Evolutionary conservation across 192 early-diverging fungal genomes (phyloP).

Genomic region (Rhizophagus prolifer): DNA sequence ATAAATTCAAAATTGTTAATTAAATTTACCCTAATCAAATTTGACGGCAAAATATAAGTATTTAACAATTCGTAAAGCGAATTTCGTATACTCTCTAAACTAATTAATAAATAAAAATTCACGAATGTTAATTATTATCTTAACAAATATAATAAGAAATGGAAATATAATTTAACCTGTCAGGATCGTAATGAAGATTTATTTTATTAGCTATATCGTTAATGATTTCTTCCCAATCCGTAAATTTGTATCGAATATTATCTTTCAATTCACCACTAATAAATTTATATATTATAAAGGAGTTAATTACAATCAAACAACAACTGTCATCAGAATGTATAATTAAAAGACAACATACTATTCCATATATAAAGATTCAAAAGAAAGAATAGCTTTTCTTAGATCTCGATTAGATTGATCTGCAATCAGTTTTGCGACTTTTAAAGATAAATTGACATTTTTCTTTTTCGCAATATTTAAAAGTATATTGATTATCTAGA

Average conservation of each 20-base stretch:
- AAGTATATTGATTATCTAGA: neutral
- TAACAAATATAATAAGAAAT: neutral
- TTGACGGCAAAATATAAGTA: neutral
- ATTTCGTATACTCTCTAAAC: neutral
- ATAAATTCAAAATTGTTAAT: neutral
- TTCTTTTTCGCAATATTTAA: neutral
- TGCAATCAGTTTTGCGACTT: neutral
- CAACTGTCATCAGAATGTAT: neutral
- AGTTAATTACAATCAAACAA: neutral
- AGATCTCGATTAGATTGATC: neutral
- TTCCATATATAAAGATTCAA: neutral
- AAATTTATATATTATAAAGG: neutral
- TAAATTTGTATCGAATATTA: neutral
- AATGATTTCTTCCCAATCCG: neutral
- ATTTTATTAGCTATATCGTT: neutral
- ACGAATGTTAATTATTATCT: neutral
- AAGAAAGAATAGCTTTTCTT: neutral
- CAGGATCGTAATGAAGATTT: neutral
- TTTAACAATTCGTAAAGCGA: neutral
- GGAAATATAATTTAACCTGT: neutral
- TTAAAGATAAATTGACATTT: neutral
- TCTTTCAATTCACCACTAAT: neutral
- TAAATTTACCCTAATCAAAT: neutral
- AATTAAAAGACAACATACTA: neutral
- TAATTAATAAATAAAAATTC: neutral